Percentiles rank a stretch among this genome's conserved stretches.
Evolutionary conservation across 768 basidiomycete species (phyloP).

Genomic region (Hygrophoropsis aurantiaca): DNA sequence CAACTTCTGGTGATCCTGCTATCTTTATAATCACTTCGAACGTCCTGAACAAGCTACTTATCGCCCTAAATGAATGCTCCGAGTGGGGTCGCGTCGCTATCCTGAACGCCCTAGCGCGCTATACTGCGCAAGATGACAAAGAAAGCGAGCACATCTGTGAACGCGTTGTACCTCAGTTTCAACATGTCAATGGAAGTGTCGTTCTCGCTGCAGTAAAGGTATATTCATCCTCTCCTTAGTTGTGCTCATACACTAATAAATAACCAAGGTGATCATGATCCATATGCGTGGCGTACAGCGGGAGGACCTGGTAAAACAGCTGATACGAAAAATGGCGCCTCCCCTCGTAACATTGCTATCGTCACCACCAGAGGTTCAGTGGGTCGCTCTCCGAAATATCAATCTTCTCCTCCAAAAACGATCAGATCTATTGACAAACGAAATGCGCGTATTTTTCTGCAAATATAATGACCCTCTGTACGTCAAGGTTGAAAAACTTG

Average conservation of each 20-base stretch:
- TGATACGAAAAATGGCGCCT: slow-evolving; percentile 96
- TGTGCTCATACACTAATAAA: neutral
- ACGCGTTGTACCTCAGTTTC: slow-evolving; percentile 96
- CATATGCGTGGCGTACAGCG: slow-evolving; percentile 83
- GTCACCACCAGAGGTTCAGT: slow-evolving; percentile 96
- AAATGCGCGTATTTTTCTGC: slow-evolving; percentile 99
- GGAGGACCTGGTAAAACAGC: slow-evolving; percentile 81
- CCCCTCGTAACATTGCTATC: slow-evolving; percentile 94
- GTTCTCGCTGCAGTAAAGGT: slow-evolving; percentile 97
- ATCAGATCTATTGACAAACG: slow-evolving; percentile 84
- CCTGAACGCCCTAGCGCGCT: slow-evolving; percentile 81
- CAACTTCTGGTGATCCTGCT: slow-evolving; percentile 57
- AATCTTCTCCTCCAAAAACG: slow-evolving; percentile 95
- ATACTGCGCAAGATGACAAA: slow-evolving; percentile 81
- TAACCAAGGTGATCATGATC: slow-evolving; percentile 87
- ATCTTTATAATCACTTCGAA: slow-evolving; percentile 81
- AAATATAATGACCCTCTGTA: slow-evolving; percentile 99
- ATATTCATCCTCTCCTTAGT: slow-evolving; percentile 10
- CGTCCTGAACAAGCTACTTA: slow-evolving; percentile 85
- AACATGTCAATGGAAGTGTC: slow-evolving; percentile 94
- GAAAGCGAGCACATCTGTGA: slow-evolving; percentile 99
- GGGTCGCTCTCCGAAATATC: slow-evolving; percentile 96
- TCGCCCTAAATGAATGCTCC: slow-evolving; percentile 96
- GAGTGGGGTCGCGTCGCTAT: slow-evolving; percentile 99
- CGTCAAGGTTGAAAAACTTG: slow-evolving; percentile 97